Percentiles rank a stretch among this genome's conserved stretches.
Evolutionary conservation across 108 stramenopile species (phyloP).

Genomic region (Cyclotella cryptica): DNA sequence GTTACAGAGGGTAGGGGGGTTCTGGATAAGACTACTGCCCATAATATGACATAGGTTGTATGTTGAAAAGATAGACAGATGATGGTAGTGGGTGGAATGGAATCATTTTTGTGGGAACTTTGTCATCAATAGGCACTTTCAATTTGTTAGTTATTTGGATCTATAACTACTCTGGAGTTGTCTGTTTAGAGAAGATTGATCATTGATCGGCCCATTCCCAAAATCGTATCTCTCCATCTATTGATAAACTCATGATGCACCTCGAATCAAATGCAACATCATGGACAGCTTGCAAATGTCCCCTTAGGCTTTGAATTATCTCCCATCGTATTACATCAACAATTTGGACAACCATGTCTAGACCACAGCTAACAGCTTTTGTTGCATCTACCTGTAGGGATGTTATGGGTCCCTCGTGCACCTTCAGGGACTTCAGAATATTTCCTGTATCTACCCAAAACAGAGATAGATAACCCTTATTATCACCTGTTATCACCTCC

Average conservation of each 20-base stretch:
- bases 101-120: too few species aligned
- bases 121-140: too few species aligned
- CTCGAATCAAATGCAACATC: slow-evolving; percentile 64
- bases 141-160: too few species aligned
- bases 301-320: slow-evolving; percentile 58
- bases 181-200: too few species aligned
- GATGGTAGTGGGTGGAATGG: too few species aligned
- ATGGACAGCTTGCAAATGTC: slow-evolving; percentile 57
- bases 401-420: slow-evolving; percentile 58
- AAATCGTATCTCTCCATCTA: slow-evolving; percentile 35
- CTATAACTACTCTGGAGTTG: too few species aligned
- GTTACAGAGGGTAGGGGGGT: too few species aligned
- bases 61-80: too few species aligned
- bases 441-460: slow-evolving; percentile 64
- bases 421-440: slow-evolving; percentile 52
- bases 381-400: slow-evolving; percentile 63
- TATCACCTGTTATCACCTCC: slow-evolving; percentile 73
- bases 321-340: slow-evolving; percentile 72
- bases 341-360: slow-evolving; percentile 54
- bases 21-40: too few species aligned
- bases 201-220: too few species aligned
- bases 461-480: slow-evolving; percentile 51
- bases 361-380: slow-evolving; percentile 66
- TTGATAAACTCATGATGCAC: slow-evolving; percentile 54
- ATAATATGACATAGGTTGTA: too few species aligned